Conservation (phyloP, 208 protist species). For the Trypanosoma caninum region DNA sequence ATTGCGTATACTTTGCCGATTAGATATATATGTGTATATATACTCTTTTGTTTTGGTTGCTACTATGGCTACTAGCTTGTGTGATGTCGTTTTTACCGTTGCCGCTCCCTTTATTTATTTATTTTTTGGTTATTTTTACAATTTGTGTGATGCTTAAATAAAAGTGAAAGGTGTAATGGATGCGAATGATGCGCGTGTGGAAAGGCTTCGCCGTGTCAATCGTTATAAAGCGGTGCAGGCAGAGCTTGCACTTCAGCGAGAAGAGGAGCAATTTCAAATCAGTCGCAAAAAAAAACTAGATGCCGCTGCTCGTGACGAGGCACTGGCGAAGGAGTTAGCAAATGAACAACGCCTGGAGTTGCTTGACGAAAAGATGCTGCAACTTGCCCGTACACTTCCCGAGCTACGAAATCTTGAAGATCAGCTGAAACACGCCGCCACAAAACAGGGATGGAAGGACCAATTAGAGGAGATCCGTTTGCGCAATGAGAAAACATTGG, state of each 20-base stretch:
- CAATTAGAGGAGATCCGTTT: conserved; percentile 57
- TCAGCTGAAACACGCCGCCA: conserved; percentile 69
- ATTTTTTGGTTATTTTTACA: conserved; percentile 8
- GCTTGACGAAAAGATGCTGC: conserved; percentile 87
- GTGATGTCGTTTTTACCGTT: neutral
- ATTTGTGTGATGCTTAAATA: neutral
- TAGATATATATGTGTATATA: too few species aligned
- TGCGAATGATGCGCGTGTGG: conserved; percentile 51
- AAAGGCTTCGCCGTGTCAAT: conserved; percentile 82
- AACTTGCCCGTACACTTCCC: conserved; percentile 70
- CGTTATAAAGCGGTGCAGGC: conserved; percentile 85
- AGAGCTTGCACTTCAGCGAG: conserved; percentile 68
- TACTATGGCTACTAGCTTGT: neutral
- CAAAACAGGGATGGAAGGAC: conserved; percentile 71
- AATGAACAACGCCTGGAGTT: conserved; percentile 70
- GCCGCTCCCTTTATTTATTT: conserved; percentile 5
- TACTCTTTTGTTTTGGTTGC: neutral
- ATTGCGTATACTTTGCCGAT: too few species aligned
- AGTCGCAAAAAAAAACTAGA: conserved; percentile 43
- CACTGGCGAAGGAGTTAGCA: conserved; percentile 71
- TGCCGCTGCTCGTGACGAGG: conserved; percentile 59
- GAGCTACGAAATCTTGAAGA: conserved; percentile 78
- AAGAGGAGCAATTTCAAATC: conserved; percentile 64
- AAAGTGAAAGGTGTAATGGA: conserved; percentile 29
- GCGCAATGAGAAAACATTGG: conserved; percentile 32